phyloP scores from a whole-genome alignment of 23 red algal species.

The Gracilaria domingensis region DNA sequence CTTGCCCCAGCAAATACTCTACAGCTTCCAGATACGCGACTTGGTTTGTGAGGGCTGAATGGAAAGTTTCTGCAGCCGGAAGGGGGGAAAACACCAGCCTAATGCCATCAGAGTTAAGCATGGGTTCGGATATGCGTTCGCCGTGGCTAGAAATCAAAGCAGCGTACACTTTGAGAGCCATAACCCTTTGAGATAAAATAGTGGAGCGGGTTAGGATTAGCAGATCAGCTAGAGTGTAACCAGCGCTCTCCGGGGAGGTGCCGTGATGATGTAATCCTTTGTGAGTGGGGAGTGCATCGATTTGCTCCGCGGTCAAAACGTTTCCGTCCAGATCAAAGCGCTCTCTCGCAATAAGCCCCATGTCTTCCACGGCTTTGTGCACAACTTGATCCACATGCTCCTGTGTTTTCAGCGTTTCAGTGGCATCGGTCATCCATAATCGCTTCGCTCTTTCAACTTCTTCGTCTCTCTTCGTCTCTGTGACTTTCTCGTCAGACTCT shows the following conservation, averaged over 20 bases:
- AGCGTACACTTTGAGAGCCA: constrained; percentile 54
- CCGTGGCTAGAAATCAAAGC: constrained; percentile 34
- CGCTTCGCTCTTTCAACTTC: constrained; percentile 36
- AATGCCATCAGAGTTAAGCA: constrained; percentile 51
- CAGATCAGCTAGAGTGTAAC: constrained; percentile 75
- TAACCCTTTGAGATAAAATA: constrained; percentile 55
- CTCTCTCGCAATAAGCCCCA: constrained; percentile 41
- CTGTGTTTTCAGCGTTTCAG: constrained; percentile 3
- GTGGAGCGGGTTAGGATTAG: constrained; percentile 62
- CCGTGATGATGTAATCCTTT: constrained; percentile 81
- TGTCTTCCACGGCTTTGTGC: constrained; percentile 31
- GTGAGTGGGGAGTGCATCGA: constrained; percentile 32
- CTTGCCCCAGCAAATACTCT: constrained; percentile 14
- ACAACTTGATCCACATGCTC: constrained; percentile 39
- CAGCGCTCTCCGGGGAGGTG: constrained; percentile 48
- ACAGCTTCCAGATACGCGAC: constrained; percentile 57
- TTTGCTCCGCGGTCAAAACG: constrained; percentile 34
- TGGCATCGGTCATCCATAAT: constrained; percentile 69
- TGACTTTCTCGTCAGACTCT: background rate
- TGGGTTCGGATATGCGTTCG: constrained; percentile 7
- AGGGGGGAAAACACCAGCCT: constrained; percentile 44
- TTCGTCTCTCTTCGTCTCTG: background rate
- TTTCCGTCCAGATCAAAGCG: constrained; percentile 72
- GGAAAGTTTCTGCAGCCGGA: constrained; percentile 36
- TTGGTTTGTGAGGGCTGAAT: constrained; percentile 43